Percentiles rank a stretch among this genome's conserved stretches.
These are phyloP conservation scores for Candida insectorum DNA, from an alignment of 805 yeast species.

Conservation along the genomic window DNA sequence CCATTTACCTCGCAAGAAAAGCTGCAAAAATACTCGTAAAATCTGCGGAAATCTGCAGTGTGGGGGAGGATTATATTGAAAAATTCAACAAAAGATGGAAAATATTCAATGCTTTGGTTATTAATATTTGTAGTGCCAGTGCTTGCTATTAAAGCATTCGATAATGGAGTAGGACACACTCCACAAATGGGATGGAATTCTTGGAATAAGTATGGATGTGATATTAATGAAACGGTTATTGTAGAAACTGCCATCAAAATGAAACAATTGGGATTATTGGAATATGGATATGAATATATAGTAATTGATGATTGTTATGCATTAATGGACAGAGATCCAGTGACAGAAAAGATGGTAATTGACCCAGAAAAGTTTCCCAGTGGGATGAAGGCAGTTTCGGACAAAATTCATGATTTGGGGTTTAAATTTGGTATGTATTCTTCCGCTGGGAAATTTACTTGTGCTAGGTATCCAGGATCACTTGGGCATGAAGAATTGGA, in stretches of 20 bases:
- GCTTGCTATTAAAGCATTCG: constrained; percentile 4
- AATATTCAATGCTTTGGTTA: too few relatives aligned
- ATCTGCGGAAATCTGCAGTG: too few relatives aligned
- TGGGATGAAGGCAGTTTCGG: constrained; percentile 18
- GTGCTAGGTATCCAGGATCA: constrained; percentile 27
- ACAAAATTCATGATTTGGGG: constrained; percentile 19
- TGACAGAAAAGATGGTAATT: constrained; percentile 11
- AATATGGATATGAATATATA: constrained; percentile 24
- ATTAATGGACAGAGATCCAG: constrained; percentile 14
- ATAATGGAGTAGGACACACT: constrained; percentile 10
- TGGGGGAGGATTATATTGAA: too few relatives aligned
- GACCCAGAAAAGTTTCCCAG: constrained; percentile 21
- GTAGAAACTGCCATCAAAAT: constrained; percentile 18
- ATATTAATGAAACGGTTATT: constrained; percentile 19
- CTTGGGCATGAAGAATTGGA: constrained; percentile 23
- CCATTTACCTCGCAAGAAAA: too few relatives aligned
- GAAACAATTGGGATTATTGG: constrained; percentile 18
- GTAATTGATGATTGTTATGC: constrained; percentile 29
- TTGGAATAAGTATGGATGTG: constrained; percentile 25
- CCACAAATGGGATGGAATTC: constrained; percentile 27
- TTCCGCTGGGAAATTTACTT: constrained; percentile 27
- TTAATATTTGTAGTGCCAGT: not conserved
- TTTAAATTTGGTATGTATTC: constrained; percentile 29
- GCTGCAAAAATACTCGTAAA: too few relatives aligned
- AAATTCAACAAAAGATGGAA: too few relatives aligned